Base-by-base conservation (phyloP, 2,329 filamentous ascomycete species). In the Fusarium sambucinum region DNA sequence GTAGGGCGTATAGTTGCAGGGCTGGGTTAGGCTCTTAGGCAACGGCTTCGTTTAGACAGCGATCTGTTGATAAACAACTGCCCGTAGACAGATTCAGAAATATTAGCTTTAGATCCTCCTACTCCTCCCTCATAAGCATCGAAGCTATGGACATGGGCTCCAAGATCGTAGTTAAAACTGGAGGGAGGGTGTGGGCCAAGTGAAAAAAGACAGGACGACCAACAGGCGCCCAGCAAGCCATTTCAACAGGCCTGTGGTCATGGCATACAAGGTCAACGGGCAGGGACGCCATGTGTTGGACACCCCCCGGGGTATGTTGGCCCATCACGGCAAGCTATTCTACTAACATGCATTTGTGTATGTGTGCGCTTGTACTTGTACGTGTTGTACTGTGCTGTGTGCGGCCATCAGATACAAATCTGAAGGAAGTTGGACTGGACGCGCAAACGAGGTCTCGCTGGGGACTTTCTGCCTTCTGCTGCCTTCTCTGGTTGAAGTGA, bases 311-410 rank as follows among this genome's bases (percentile, higher is more conserved):
- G 54, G 66, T 63, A 38, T 13, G 35, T 7, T 38, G 54, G 46
- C 57, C 46, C 32, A 55, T 61, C 47, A 53, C 61, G 55, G 69
- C 57, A 69, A 65, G 63, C 67, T 37, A 66, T 58, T 64, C 57
- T 64, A 47, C 53, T 61, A 45, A 55, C 55, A 66, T 70, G 54
- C 52, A 61, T 71, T 69, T 67, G 59, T 66, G 55, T 63, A 57
- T 71, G 55, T 68, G 63, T 71, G 59, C 67, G 66, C 73, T 51
- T 71, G 68, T 71, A 68, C 71, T 61, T 68, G 60, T 69, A 59
- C 59, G 50, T 60, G 61, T 41, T 60, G 19, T 57, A 30, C 42
- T 37, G 55, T 62, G 46, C 55, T 46, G 51, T 71, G 62, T 70
- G 57, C 44, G 53, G 66, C 67, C 59, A 59, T 63, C 55, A 64